A percentile compares a stretch with the other conserved stretches of the same genome.
Evolutionary conservation across 306 rosid species (phyloP).

Genomic region (Erythrophleum fordii): DNA sequence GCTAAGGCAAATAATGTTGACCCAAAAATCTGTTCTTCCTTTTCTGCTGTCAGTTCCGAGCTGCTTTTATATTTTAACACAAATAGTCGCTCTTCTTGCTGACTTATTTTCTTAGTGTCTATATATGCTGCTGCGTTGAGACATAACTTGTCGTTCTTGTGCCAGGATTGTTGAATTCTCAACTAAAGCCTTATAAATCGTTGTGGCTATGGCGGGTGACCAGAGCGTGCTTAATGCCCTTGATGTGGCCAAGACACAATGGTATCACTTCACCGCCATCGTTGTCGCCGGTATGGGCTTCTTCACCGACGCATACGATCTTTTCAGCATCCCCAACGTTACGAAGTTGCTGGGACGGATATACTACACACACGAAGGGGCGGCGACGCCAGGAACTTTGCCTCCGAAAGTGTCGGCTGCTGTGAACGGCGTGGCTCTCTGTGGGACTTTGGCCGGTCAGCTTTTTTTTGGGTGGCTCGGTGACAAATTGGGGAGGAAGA

Average conservation of each 20-base stretch:
- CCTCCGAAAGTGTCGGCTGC: slow-evolving; percentile 51
- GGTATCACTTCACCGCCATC: slow-evolving; percentile 49
- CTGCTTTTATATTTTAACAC: too few relatives aligned
- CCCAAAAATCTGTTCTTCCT: neutral
- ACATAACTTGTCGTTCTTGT: neutral
- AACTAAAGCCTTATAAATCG: neutral
- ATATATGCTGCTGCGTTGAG: neutral
- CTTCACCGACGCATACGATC: slow-evolving; percentile 58
- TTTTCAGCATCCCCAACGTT: slow-evolving; percentile 55
- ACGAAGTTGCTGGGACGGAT: slow-evolving; percentile 59
- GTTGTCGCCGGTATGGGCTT: slow-evolving; percentile 55
- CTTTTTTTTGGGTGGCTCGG: slow-evolving; percentile 55
- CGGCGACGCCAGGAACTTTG: slow-evolving; percentile 45
- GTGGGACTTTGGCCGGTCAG: slow-evolving; percentile 48
- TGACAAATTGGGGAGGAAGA: slow-evolving; percentile 53
- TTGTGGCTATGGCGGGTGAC: neutral
- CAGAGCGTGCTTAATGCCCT: slow-evolving; percentile 30
- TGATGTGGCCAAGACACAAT: slow-evolving; percentile 48
- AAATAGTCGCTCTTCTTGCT: too few relatives aligned
- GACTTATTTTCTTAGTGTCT: too few relatives aligned
- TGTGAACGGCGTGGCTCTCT: slow-evolving; percentile 55
- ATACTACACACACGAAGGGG: slow-evolving; percentile 32
- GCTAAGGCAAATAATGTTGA: neutral
- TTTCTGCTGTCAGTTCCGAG: too few relatives aligned
- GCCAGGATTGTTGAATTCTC: neutral